phyloP scores from a whole-genome alignment of 768 basidiomycete species.

The Termitomyces bulborhizus region DNA sequence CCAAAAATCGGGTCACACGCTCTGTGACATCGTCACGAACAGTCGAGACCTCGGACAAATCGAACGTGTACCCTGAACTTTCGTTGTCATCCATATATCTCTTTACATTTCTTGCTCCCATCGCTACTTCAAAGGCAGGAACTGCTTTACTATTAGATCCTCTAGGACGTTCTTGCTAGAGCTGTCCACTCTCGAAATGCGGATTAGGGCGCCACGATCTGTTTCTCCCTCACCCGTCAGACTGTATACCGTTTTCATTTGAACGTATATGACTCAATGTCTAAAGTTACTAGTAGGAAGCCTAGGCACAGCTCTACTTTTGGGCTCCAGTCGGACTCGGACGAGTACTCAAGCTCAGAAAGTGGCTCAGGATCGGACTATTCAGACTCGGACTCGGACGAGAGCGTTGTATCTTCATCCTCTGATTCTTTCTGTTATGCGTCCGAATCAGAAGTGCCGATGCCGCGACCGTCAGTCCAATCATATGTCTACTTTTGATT shows the following conservation, averaged over 20 bases:
- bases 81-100: background rate
- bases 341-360: constrained; percentile 25
- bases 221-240: constrained; percentile 11
- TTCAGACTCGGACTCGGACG: constrained; percentile 28
- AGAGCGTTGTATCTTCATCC: constrained; percentile 19
- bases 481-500: background rate
- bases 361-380: constrained; percentile 24
- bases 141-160: background rate
- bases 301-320: constrained; percentile 43
- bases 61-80: background rate
- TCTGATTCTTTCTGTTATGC: constrained; percentile 34
- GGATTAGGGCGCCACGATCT: constrained; percentile 38
- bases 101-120: background rate
- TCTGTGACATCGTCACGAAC: constrained; percentile 1
- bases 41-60: too few relatives aligned
- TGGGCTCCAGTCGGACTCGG: constrained; percentile 48
- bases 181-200: constrained; percentile 31
- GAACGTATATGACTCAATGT: background rate
- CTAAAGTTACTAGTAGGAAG: constrained; percentile 10
- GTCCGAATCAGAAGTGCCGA: constrained; percentile 36
- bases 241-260: background rate
- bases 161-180: background rate
- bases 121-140: background rate
- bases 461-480: constrained; percentile 26
- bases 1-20: background rate